These are phyloP conservation scores for Isabelozyma gotoi DNA, from an alignment of 805 yeast species.

Conservation along the genomic window DNA sequence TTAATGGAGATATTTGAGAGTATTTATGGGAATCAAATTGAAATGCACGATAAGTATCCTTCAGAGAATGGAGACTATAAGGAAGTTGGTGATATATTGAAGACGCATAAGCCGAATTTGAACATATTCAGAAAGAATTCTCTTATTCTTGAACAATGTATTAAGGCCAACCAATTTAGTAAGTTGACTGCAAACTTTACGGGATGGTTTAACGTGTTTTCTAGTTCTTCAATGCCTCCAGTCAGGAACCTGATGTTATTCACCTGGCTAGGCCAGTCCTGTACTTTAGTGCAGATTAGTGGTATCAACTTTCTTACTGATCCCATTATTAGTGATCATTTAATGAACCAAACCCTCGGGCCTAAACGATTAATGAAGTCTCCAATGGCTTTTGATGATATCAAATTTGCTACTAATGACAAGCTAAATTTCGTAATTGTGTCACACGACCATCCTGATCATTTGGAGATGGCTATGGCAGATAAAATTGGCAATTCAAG, in stretches of 20 bases:
- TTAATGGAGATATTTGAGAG: constrained; percentile 68
- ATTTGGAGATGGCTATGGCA: constrained; percentile 68
- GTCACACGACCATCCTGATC: constrained; percentile 96
- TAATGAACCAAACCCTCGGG: constrained; percentile 65
- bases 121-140: constrained; percentile 42
- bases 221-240: constrained; percentile 21
- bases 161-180: constrained; percentile 15
- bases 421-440: constrained; percentile 72
- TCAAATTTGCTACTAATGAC: constrained; percentile 49
- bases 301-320: constrained; percentile 81
- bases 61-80: constrained; percentile 49
- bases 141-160: constrained; percentile 24
- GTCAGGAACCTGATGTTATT: constrained; percentile 53
- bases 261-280: constrained; percentile 95
- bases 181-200: constrained; percentile 8
- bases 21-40: constrained; percentile 36
- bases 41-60: constrained; percentile 33
- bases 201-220: constrained; percentile 4
- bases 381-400: constrained; percentile 63
- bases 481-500: constrained; percentile 51
- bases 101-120: constrained; percentile 57
- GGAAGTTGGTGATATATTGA: constrained; percentile 56
- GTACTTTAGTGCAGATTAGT: constrained; percentile 69
- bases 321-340: constrained; percentile 70
- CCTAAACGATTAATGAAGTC: constrained; percentile 83